Base-by-base conservation (phyloP, 2,329 filamentous ascomycete species). In the Penicillium sp. region DNA sequence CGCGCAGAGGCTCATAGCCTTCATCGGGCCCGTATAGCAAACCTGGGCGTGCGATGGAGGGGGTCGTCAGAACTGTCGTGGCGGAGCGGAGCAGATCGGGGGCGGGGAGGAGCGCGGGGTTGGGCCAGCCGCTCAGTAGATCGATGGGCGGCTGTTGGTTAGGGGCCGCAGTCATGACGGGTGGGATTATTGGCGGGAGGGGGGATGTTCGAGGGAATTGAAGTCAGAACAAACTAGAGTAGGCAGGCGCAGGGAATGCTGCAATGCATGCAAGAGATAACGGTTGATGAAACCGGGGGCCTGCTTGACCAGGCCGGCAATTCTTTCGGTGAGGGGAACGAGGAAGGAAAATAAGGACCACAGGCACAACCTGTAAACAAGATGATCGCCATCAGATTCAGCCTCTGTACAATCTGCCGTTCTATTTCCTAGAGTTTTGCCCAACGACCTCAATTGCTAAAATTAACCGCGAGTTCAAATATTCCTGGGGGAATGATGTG, bases 1-100 rank as follows among this genome's bases (percentile, higher is more conserved):
- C 80, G 14, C 92, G 84, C 40, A 95, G 81, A n/a, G 87, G 87
- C 63, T 83, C 78, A 70, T 89, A 89, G 30, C 93, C 93, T 46
- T 85, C 79, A 73, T 96, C 91, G 0, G 92, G 88, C 0, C 89
- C 93, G 71, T 97, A 97, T 60, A 88, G 83, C 40, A 97, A 82
- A n/a, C 84, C 89, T 0, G 87, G 85, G 2, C 82, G 79, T 58
- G 83, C 85, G 59, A 89, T 78, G 8, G 76, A 71, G 10, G 86
- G 83, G 70, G 89, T 81, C 14, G 84, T 81, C 52, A 96, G 83
- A 8, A 88, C 85, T 55, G 80, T 79, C 60, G 83, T 79, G 59
- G 89, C 81, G 28, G 91, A 89, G 30, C 79, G 76, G 38, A 84
- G 81, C 59, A 96, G 82, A 14, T 87, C 80, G 4, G 81, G 74